Conservation (phyloP, 2,329 filamentous ascomycete genomes). For the Aureobasidium melanogenum region DNA sequence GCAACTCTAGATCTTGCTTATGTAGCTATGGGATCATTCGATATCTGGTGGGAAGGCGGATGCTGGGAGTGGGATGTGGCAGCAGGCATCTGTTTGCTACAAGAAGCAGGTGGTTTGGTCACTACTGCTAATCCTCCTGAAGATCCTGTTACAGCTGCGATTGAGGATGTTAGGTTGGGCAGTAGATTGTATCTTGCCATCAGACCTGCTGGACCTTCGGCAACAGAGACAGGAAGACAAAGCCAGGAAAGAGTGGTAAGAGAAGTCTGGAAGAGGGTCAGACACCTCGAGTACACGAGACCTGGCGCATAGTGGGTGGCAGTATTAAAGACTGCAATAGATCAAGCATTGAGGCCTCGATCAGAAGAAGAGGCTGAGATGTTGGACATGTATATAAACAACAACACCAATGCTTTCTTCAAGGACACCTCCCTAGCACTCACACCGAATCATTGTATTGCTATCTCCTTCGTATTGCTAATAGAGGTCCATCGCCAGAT, state of each 20-base stretch:
- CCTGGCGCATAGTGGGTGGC: slow-evolving; percentile 42
- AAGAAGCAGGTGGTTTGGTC: slow-evolving; percentile 65
- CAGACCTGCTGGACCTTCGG: slow-evolving; percentile 55
- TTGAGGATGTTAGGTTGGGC: slow-evolving; percentile 54
- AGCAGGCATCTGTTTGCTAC: slow-evolving; percentile 62
- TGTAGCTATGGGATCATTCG: slow-evolving; percentile 64
- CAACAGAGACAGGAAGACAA: slow-evolving; percentile 54
- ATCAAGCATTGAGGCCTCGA: background rate
- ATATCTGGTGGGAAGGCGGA: slow-evolving; percentile 71
- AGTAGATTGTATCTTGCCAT: slow-evolving; percentile 65
- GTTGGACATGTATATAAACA: background rate
- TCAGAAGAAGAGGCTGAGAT: background rate
- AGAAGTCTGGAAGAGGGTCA: slow-evolving; percentile 64
- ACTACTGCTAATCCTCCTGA: slow-evolving; percentile 65
- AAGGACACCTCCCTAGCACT: background rate
- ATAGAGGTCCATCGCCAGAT: background rate
- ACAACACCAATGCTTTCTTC: background rate
- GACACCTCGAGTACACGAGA: slow-evolving; percentile 56
- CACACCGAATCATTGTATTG: background rate
- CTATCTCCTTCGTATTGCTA: background rate
- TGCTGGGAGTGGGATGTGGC: slow-evolving; percentile 81
- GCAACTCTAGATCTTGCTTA: slow-evolving; percentile 69
- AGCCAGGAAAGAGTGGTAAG: slow-evolving; percentile 61
- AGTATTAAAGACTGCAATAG: too few relatives aligned
- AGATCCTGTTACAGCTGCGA: slow-evolving; percentile 45